Conservation (phyloP, 2,329 filamentous ascomycete genomes). For the Uncinocarpus reesii region DNA sequence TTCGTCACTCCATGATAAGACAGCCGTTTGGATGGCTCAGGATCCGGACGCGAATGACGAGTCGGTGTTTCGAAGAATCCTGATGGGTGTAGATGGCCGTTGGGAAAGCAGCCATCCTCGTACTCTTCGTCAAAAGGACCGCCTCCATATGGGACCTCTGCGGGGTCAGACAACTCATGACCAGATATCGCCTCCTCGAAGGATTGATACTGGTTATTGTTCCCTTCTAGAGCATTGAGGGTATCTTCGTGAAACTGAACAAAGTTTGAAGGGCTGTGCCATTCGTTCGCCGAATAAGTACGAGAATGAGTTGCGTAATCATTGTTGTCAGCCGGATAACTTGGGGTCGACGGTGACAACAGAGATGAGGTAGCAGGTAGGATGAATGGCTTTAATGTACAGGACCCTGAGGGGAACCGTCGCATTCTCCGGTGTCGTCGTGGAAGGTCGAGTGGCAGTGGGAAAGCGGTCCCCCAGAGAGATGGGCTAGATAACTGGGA, state of each 20-base stretch:
- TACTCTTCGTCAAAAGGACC: not conserved
- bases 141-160: not conserved
- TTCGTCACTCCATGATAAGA: not conserved
- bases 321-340: not conserved
- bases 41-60: not conserved
- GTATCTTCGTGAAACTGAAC: constrained; percentile 22
- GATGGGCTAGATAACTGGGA: constrained; percentile 21
- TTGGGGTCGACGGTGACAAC: constrained; percentile 12
- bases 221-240: constrained; percentile 26
- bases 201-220: constrained; percentile 19
- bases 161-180: constrained; percentile 12
- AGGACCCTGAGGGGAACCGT: constrained; percentile 29
- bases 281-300: constrained; percentile 6
- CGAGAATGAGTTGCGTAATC: constrained; percentile 7
- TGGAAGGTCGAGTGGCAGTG: constrained; percentile 19
- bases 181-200: constrained; percentile 21
- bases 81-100: constrained; percentile 5
- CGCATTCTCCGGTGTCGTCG: constrained; percentile 24
- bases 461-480: constrained; percentile 20
- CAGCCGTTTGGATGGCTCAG: not conserved
- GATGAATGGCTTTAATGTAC: constrained; percentile 28
- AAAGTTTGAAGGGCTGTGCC: constrained; percentile 8
- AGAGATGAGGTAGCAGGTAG: constrained; percentile 19
- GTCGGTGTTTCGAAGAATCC: constrained; percentile 5
- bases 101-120: not conserved